Conservation (phyloP, 805 yeast genomes). For the Maudiozyma pseudohumilis region DNA sequence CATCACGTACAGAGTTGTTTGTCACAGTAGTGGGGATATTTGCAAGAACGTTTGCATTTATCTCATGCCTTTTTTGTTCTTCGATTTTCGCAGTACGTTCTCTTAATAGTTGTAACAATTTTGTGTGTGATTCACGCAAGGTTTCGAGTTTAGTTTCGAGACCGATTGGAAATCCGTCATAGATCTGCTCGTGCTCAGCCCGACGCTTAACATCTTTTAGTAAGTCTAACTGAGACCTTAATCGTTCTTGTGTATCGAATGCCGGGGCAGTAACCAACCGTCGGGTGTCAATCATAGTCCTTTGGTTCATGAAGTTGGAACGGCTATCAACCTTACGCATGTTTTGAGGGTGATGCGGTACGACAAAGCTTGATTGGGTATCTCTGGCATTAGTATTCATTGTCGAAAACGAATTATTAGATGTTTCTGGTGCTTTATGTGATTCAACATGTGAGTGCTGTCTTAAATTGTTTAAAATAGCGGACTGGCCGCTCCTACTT, state of each 20-base stretch:
- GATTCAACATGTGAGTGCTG: too few species aligned
- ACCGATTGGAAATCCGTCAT: constrained; percentile 34
- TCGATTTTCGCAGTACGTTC: constrained; percentile 20
- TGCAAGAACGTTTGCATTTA: constrained; percentile 5
- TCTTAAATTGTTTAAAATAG: too few species aligned
- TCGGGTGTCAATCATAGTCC: not conserved
- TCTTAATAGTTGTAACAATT: constrained; percentile 31
- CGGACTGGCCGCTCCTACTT: too few species aligned
- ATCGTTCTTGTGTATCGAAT: constrained; percentile 15
- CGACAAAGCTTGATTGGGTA: too few species aligned
- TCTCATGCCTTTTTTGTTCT: constrained; percentile 9
- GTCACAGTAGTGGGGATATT: not conserved
- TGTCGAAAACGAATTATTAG: too few species aligned
- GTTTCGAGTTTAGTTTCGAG: constrained; percentile 33
- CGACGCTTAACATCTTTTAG: constrained; percentile 65
- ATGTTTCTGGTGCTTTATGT: too few species aligned
- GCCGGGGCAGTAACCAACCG: constrained; percentile 16
- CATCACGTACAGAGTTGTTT: not conserved
- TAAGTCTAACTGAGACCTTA: constrained; percentile 80
- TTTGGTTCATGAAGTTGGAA: too few species aligned
- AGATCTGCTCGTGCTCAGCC: constrained; percentile 40
- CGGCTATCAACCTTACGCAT: too few species aligned
- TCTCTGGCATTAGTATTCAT: too few species aligned
- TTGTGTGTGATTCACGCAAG: constrained; percentile 49
- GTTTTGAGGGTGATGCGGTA: too few species aligned